Percentiles rank a stretch among this genome's conserved stretches.
Evolutionary conservation across 1,284 basidiomycete genomes (phyloP).

Genomic region (Cutaneotrichosporon curvatum): DNA sequence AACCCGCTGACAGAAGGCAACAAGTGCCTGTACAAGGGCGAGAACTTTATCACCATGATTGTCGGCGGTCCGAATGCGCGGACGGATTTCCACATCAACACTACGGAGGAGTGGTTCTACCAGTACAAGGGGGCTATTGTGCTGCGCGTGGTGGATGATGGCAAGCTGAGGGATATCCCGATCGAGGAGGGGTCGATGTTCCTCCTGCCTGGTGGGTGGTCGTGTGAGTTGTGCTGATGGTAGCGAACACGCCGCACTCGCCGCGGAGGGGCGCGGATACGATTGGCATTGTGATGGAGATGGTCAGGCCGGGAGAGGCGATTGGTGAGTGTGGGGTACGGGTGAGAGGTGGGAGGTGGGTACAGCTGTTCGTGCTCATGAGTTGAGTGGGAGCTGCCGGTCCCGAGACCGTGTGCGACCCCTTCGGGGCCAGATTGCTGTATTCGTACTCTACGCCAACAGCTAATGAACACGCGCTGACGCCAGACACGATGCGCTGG

Average conservation of each 20-base stretch:
- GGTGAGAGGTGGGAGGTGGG: no score
- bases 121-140: conserved; percentile 88
- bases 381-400: no score
- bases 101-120: conserved; percentile 97
- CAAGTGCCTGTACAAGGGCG: conserved; percentile 75
- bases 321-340: conserved; percentile 50
- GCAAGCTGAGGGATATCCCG: conserved; percentile 74
- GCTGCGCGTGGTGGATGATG: conserved; percentile 77
- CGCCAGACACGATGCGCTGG: conserved; percentile 81
- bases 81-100: conserved; percentile 86
- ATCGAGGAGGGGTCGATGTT: conserved; percentile 98
- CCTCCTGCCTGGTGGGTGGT: conserved; percentile 67
- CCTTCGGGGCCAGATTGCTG: no score
- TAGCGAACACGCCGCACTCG: conserved; percentile 91
- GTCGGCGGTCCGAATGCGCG: conserved; percentile 88
- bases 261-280: conserved; percentile 86
- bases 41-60: conserved; percentile 82
- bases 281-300: conserved; percentile 88
- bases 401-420: no score
- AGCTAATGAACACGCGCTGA: conserved; percentile 1
- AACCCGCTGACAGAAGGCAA: conserved; percentile 51
- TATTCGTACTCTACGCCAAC: no score
- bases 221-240: neutral
- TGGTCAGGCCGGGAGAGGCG: conserved; percentile 61
- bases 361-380: no score